Percentiles rank a stretch among this genome's conserved stretches.
Evolutionary conservation across 164 flowering plant species (phyloP).

Genomic region (Umbellularia californica): DNA sequence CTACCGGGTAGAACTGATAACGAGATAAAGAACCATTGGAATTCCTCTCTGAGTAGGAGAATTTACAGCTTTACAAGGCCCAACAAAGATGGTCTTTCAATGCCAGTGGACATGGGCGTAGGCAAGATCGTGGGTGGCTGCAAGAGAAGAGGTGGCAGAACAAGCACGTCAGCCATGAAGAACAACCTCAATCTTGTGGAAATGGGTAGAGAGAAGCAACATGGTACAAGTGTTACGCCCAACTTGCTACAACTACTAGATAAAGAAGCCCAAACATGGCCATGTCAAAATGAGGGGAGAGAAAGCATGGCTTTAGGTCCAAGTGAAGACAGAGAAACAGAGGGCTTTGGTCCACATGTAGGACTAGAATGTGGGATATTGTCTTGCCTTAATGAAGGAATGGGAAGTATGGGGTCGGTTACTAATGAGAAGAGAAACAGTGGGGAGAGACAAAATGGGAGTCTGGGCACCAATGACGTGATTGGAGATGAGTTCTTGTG

Average conservation of each 20-base stretch:
- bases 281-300: slow-evolving; percentile 2
- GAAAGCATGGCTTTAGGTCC: neutral
- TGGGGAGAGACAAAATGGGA: neutral
- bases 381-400: neutral
- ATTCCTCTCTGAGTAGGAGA: slow-evolving; percentile 67
- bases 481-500: neutral
- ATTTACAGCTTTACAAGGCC: slow-evolving; percentile 40
- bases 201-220: neutral
- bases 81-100: slow-evolving; percentile 1
- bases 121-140: slow-evolving; percentile 4
- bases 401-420: slow-evolving; percentile 5
- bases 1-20: slow-evolving; percentile 89
- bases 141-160: slow-evolving; percentile 30
- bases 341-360: neutral
- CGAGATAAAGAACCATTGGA: slow-evolving; percentile 88
- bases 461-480: neutral
- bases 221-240: neutral
- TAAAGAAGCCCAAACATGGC: neutral
- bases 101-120: slow-evolving; percentile 15
- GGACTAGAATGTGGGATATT: neutral
- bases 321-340: neutral
- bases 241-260: slow-evolving; percentile 4
- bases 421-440: neutral
- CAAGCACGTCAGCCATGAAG: slow-evolving; percentile 29
- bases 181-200: slow-evolving; percentile 16